Conservation (phyloP, 768 basidiomycete genomes). For the Macrolepiota albuminosa region DNA sequence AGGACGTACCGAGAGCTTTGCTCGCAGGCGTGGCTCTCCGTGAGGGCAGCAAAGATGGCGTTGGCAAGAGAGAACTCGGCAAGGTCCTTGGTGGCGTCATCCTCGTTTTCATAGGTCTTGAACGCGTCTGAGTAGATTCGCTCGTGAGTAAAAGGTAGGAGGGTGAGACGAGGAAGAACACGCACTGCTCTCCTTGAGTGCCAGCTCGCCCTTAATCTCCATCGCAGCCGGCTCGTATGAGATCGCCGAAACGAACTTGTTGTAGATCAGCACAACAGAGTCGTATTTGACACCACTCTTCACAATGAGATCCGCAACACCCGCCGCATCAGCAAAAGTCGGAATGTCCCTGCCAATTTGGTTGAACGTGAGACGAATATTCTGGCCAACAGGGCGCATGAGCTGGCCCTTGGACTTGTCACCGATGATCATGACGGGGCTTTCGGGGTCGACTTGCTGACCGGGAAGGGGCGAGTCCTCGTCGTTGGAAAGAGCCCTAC, state of each 20-base stretch:
- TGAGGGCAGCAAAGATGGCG: conserved; percentile 90
- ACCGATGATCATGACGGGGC: conserved; percentile 82
- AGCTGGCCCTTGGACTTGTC: conserved; percentile 98
- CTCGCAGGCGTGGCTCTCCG: conserved; percentile 95
- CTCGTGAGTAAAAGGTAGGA: not conserved
- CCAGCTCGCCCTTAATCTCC: conserved; percentile 78
- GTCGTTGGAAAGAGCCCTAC: conserved; percentile 57
- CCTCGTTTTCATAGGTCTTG: conserved; percentile 96
- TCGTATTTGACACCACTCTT: conserved; percentile 86
- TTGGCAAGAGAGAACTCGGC: conserved; percentile 96
- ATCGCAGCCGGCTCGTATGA: conserved; percentile 79
- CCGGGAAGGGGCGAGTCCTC: conserved; percentile 46
- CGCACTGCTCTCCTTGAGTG: conserved; percentile 77
- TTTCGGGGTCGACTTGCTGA: conserved; percentile 49
- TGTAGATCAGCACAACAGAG: conserved; percentile 74
- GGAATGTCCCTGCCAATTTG: conserved; percentile 97
- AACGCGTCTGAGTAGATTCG: conserved; percentile 59
- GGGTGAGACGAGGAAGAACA: conserved; percentile 13
- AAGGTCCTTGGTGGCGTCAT: conserved; percentile 90
- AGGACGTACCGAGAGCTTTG: conserved; percentile 73
- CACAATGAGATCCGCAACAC: conserved; percentile 89
- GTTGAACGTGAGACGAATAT: conserved; percentile 87
- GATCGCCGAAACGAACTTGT: conserved; percentile 84
- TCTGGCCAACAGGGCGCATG: conserved; percentile 53
- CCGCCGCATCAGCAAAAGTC: conserved; percentile 92